Conservation (phyloP, 2,329 filamentous ascomycete species). For the Pseudogymnoascus sp. region DNA sequence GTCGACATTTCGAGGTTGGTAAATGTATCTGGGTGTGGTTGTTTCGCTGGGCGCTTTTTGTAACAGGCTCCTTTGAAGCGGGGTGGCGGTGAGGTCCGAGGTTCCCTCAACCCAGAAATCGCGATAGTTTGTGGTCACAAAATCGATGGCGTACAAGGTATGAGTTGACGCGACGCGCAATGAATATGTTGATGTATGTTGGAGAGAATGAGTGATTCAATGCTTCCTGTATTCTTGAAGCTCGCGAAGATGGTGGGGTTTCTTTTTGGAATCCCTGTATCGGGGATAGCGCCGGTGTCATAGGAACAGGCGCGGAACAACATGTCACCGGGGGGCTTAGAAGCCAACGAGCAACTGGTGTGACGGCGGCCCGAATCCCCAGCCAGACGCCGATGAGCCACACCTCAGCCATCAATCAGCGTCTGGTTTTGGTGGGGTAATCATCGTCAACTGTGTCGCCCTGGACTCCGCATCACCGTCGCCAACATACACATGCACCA, state of each 20-base stretch:
- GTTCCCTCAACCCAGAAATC: background rate
- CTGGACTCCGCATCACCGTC: background rate
- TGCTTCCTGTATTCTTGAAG: slow-evolving; percentile 4
- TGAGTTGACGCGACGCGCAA: background rate
- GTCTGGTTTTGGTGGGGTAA: slow-evolving; percentile 8
- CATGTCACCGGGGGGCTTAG: background rate
- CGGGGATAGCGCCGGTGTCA: background rate
- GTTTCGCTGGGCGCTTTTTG: background rate
- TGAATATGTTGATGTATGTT: background rate
- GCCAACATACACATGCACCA: slow-evolving; percentile 1
- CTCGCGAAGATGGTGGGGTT: slow-evolving; percentile 5
- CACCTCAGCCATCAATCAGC: slow-evolving; percentile 5
- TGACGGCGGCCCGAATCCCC: slow-evolving; percentile 7
- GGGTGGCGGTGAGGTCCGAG: slow-evolving; percentile 5
- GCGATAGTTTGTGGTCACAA: background rate
- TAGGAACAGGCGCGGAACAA: slow-evolving; percentile 6
- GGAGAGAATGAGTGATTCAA: background rate
- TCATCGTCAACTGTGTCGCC: background rate
- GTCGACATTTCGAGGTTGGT: background rate
- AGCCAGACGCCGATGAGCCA: slow-evolving; percentile 1
- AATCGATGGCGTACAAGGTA: background rate
- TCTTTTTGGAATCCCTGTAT: background rate
- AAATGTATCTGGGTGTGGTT: background rate
- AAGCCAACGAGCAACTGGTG: background rate
- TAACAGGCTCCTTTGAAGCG: background rate